phyloP scores from a whole-genome alignment of 176 grass and related monocot genomes.

The Hordeum marinum region DNA sequence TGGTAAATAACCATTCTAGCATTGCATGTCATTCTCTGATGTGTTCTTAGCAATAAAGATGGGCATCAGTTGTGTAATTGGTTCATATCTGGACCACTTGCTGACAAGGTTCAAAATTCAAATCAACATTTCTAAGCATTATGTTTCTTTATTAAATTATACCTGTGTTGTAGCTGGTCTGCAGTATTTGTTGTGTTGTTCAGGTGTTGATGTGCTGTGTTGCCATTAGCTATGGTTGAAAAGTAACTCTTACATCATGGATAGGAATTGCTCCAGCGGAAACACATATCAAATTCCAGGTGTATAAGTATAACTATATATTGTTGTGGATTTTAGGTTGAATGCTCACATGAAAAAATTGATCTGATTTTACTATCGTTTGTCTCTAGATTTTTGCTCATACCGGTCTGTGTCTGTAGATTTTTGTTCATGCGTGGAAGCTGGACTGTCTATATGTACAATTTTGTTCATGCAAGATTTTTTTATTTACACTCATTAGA shows the following conservation, averaged over 20 bases:
- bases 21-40: slow-evolving; percentile 10
- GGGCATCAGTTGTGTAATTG: slow-evolving; percentile 78
- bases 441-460: too few species aligned
- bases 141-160: slow-evolving; percentile 15
- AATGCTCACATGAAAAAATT: too few species aligned
- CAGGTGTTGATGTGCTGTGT: slow-evolving; percentile 87
- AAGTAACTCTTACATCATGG: slow-evolving; percentile 76
- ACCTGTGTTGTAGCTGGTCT: neutral
- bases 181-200: slow-evolving; percentile 15
- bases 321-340: too few species aligned
- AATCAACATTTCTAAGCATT: slow-evolving; percentile 8
- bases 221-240: slow-evolving; percentile 68
- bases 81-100: slow-evolving; percentile 95
- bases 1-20: neutral
- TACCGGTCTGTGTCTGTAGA: too few species aligned
- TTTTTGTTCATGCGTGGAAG: too few species aligned
- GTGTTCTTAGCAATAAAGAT: slow-evolving; percentile 94
- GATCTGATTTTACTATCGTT: too few species aligned
- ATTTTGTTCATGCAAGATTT: too few species aligned
- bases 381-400: too few species aligned
- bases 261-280: neutral
- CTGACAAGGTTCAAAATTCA: slow-evolving; percentile 68
- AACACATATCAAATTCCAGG: too few species aligned
- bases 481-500: too few species aligned
- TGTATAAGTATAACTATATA: too few species aligned